phyloP scores from a whole-genome alignment of 805 yeast species.

The Candida germanica region DNA sequence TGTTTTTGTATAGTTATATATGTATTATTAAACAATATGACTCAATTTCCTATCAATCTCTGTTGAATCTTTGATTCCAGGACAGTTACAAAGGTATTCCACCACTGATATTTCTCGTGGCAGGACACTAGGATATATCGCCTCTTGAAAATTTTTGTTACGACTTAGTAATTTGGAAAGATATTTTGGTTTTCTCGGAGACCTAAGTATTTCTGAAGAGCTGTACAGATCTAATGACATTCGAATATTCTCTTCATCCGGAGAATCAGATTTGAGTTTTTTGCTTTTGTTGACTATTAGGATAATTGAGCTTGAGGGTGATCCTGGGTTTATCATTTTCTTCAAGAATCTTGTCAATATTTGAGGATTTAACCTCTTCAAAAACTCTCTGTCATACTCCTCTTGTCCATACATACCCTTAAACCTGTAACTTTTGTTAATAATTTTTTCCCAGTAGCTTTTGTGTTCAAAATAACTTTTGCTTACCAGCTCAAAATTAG shows the following conservation, averaged over 20 bases:
- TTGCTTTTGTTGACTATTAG: constrained; percentile 6
- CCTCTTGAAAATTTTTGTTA: too few species aligned
- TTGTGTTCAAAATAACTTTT: constrained; percentile 36
- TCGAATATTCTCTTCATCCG: too few species aligned
- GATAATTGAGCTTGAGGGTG: constrained; percentile 4
- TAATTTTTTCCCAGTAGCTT: constrained; percentile 48
- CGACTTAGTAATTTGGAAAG: too few species aligned
- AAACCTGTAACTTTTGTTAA: constrained; percentile 42
- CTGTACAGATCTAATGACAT: too few species aligned
- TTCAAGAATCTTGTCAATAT: constrained; percentile 3
- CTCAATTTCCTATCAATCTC: not conserved
- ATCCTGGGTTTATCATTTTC: constrained; percentile 8
- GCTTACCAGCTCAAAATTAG: constrained; percentile 18
- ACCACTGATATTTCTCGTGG: too few species aligned
- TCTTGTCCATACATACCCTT: constrained; percentile 28
- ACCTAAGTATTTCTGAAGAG: too few species aligned
- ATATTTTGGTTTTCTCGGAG: too few species aligned
- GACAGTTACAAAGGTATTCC: too few species aligned
- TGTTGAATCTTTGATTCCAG: not conserved
- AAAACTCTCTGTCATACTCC: constrained; percentile 26
- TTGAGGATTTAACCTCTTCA: constrained; percentile 19
- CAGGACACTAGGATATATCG: too few species aligned
- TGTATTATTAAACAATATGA: too few species aligned
- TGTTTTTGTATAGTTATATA: not conserved
- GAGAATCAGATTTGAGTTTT: too few species aligned